These are phyloP conservation scores for Holtermannia corniformis DNA, from an alignment of 768 basidiomycete genomes.

Conservation along the genomic window DNA sequence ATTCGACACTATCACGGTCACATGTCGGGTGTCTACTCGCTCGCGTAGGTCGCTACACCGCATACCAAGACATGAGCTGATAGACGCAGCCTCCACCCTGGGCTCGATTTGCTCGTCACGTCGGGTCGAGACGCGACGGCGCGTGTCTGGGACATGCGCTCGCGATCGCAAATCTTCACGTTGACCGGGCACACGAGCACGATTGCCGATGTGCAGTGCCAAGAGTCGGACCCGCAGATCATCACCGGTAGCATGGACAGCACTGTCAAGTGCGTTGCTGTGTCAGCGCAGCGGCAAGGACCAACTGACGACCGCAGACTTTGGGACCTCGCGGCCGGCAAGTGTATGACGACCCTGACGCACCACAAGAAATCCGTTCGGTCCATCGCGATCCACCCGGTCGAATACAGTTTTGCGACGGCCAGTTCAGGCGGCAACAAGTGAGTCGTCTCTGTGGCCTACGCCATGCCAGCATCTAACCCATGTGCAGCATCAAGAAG, in stretches of 20 bases:
- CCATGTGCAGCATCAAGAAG: conserved; percentile 64
- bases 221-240: conserved; percentile 95
- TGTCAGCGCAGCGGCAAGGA: neutral
- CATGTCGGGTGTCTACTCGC: conserved; percentile 90
- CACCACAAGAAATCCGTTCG: conserved; percentile 99
- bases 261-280: conserved; percentile 61
- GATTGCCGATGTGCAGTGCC: conserved; percentile 88
- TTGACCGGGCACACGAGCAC: conserved; percentile 90
- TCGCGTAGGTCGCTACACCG: conserved; percentile 44
- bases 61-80: neutral
- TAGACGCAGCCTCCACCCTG: conserved; percentile 65
- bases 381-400: conserved; percentile 86
- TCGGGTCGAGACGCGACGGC: conserved; percentile 93
- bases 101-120: conserved; percentile 89
- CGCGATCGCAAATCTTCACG: conserved; percentile 89
- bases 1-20: conserved; percentile 98
- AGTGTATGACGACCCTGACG: conserved; percentile 92
- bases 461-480: neutral
- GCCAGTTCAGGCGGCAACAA: conserved; percentile 98
- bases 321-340: conserved; percentile 97
- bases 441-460: conserved; percentile 17
- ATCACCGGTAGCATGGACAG: conserved; percentile 98
- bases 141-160: conserved; percentile 97
- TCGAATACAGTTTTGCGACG: conserved; percentile 91
- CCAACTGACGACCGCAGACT: conserved; percentile 47